Evolutionary conservation across 192 early-diverging fungal genomes (phyloP), one percentile per base, ranked within the genome.

Genomic region (Entomortierella beljakovae): DNA sequence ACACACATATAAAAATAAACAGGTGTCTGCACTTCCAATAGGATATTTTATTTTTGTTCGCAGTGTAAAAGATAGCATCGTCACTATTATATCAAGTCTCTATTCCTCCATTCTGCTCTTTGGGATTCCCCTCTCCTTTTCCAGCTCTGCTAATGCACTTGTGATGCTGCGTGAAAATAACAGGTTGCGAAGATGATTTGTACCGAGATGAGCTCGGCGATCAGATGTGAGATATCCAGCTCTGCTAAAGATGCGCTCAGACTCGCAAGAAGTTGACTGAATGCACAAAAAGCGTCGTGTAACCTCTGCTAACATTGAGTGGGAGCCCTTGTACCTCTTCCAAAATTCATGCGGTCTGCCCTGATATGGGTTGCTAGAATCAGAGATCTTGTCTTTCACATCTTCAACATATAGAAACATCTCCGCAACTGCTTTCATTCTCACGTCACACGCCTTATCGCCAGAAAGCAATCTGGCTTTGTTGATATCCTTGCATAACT

Each of bases 181-280:
- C 22, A 53, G 6, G 22, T 64, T 0, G 13, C 35, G 35, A 53
- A 64, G 20, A 53, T 64, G 18, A 35, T n/a, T 3, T 20, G 51
- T 64, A 20, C 49, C 28, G 34, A 64, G 48, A 40, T 22, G 2
- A 25, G 49, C 8, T 22, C 23, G 35, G 49, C 62, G 50, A 6
- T 64, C 38, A 20, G 51, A 53, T 26, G 51, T 53, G 26, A 64
- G 48, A 53, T 53, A 64, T 28, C 49, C 62, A n/a, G 49, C 51
- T 10, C 28, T 64, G 35, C 62, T 64, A 35, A 64, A 64, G 62
- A 64, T 35, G 40, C 62, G 62, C 34, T 64, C 62, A 23, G 34
- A 18, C 50, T 64, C 51, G 23, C 34, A 53, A 16, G 50, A 64
- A 2, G 62, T 64, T 18, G 62, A 10, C 37, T 64, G 62, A 53